Conservation (phyloP, 108 stramenopile genomes). For the Conticribra weissflogii region DNA sequence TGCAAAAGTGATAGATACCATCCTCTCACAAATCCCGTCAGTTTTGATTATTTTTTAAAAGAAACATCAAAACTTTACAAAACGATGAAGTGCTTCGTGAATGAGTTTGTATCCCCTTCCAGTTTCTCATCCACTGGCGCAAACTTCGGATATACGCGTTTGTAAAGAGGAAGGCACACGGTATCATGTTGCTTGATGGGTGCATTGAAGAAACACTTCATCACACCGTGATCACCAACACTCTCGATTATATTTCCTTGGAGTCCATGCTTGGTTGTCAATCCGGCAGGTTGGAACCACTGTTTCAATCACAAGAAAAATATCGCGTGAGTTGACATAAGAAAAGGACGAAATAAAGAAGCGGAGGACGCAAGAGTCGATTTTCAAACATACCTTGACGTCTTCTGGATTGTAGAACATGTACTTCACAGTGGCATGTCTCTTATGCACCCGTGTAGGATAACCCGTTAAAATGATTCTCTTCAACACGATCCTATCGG, state of each 20-base stretch:
- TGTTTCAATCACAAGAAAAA: slow-evolving; percentile 13
- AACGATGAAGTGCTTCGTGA: slow-evolving; percentile 28
- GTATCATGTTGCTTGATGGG: slow-evolving; percentile 98
- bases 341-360: background rate
- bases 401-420: slow-evolving; percentile 99
- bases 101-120: background rate
- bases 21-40: too few species aligned
- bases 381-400: slow-evolving; percentile 57
- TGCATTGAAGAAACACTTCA: slow-evolving; percentile 97
- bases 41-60: too few species aligned
- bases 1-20: too few species aligned
- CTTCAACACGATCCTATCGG: slow-evolving; percentile 97
- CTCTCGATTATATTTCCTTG: slow-evolving; percentile 95
- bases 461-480: slow-evolving; percentile 96
- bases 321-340: background rate
- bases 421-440: slow-evolving; percentile 96
- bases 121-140: slow-evolving; percentile 39
- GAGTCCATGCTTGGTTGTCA: slow-evolving; percentile 96
- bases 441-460: slow-evolving; percentile 96
- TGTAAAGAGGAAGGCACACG: slow-evolving; percentile 96
- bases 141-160: slow-evolving; percentile 97
- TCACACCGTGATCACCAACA: slow-evolving; percentile 98
- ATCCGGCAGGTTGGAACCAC: slow-evolving; percentile 98
- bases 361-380: background rate
- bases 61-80: too few species aligned